Base-by-base conservation (phyloP, 345 rosid species). In the Eucalyptus albens region DNA sequence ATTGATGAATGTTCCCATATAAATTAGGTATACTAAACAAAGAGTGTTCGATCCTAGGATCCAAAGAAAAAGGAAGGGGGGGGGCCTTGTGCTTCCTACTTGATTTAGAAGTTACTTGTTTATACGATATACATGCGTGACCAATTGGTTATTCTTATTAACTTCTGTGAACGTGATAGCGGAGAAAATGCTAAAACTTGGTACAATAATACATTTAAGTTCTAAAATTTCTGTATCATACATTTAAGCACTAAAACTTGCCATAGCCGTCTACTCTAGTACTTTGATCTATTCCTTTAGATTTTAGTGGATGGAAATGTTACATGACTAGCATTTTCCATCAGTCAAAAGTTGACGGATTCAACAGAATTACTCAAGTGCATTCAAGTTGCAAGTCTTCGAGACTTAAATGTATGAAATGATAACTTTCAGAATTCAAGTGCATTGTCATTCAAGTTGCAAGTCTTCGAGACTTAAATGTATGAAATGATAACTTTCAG, bases 231-330 rank as follows among this genome's bases (percentile, higher is more conserved):
- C 2, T 2, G 7, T 40, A 9, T 37, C 14, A 22, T 77, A 77
- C 47, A 21, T 40, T 72, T 40, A 21, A 77, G 27, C 0, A 0
- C 1, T 37, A 72, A 19, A 17, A 33, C 45, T 19, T 19, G 26
- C 4, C 1, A 33, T n/a, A 15, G 3, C 6, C 1, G 2, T 65
- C 3, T 3, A n/a, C 21, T n/a, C 33, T 33, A 37, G 15, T 10
- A 14, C 14, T 19, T 72, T 37, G 7, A 33, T 33, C 40, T 19
- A 19, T 19, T 33, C 42, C 11, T 72, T 72, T 5, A 33, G 44
- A 72, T 72, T 33, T 77, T 37, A 11, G 47, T 6, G 2, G 15
- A 21, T 1, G 5, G 1, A 72, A 37, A 17, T 19, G 4, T 72
- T 10, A 19, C 26, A 17, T 14, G 37, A 26, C n/a, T 26, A 29